Evolutionary conservation across 768 basidiomycete genomes (phyloP).

Genomic region (Pulveroboletus sp.): DNA sequence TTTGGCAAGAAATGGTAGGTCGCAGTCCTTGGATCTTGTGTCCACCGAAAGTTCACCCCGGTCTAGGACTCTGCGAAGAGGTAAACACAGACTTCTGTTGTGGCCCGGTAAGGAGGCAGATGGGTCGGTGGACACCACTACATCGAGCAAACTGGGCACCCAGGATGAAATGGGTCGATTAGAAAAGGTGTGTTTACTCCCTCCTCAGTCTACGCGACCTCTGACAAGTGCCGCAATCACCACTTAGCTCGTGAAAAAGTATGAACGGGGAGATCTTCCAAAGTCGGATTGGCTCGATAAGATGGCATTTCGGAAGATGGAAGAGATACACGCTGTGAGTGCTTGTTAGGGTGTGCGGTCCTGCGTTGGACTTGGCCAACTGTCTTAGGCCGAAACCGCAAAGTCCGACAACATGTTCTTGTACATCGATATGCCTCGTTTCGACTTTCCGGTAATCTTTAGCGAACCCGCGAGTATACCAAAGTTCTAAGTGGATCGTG

Average conservation of each 20-base stretch:
- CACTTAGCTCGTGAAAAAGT: slow-evolving; percentile 82
- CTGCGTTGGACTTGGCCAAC: neutral
- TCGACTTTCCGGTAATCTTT: slow-evolving; percentile 96
- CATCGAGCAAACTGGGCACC: slow-evolving; percentile 78
- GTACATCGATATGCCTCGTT: slow-evolving; percentile 92
- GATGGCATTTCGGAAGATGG: slow-evolving; percentile 90
- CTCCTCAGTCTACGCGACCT: neutral
- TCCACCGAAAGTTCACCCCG: neutral
- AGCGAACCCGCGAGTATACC: slow-evolving; percentile 68
- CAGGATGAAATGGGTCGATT: slow-evolving; percentile 94
- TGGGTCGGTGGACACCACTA: slow-evolving; percentile 71
- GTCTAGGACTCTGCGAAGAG: slow-evolving; percentile 77
- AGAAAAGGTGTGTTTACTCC: slow-evolving; percentile 61
- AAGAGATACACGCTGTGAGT: slow-evolving; percentile 85
- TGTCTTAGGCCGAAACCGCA: slow-evolving; percentile 73
- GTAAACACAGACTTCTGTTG: slow-evolving; percentile 83
- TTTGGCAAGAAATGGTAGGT: slow-evolving; percentile 91
- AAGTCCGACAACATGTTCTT: slow-evolving; percentile 94
- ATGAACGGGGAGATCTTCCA: slow-evolving; percentile 87
- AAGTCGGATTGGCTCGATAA: slow-evolving; percentile 97
- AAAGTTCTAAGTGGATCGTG: neutral
- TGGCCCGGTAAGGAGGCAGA: slow-evolving; percentile 87
- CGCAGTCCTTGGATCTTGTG: neutral
- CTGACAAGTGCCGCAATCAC: neutral
- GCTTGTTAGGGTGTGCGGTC: neutral